phyloP scores from a whole-genome alignment of 2,329 filamentous ascomycete genomes.

The Coniochaeta sp. region DNA sequence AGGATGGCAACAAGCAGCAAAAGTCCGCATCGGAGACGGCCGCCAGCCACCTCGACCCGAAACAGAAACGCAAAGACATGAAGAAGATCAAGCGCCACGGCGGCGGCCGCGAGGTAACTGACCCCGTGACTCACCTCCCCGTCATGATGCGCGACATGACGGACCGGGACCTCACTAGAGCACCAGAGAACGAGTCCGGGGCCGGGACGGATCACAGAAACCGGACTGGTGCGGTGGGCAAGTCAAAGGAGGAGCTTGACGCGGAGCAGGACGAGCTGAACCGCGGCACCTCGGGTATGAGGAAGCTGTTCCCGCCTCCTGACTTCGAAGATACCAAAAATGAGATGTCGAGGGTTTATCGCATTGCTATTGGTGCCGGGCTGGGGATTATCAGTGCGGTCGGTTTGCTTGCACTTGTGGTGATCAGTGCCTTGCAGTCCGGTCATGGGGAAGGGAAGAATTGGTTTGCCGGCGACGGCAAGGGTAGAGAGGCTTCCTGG shows the following conservation, averaged over 20 bases:
- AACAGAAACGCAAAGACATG: slow-evolving; percentile 39
- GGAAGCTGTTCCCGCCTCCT: slow-evolving; percentile 39
- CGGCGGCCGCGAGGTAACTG: slow-evolving; percentile 58
- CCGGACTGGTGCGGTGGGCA: slow-evolving; percentile 30
- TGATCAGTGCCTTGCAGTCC: slow-evolving; percentile 9
- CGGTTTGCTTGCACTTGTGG: slow-evolving; percentile 17
- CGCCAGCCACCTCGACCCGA: slow-evolving; percentile 32
- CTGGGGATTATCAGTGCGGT: slow-evolving; percentile 25
- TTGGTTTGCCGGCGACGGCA: neutral
- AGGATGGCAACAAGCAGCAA: slow-evolving; percentile 15
- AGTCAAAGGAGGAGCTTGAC: slow-evolving; percentile 30
- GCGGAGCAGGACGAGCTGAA: slow-evolving; percentile 28
- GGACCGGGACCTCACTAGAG: slow-evolving; percentile 46
- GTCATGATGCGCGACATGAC: slow-evolving; percentile 64
- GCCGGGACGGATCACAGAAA: slow-evolving; percentile 28
- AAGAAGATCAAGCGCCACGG: slow-evolving; percentile 36
- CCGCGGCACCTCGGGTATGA: slow-evolving; percentile 31
- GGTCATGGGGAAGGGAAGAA: neutral
- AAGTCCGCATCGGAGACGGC: slow-evolving; percentile 28
- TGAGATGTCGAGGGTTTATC: slow-evolving; percentile 22
- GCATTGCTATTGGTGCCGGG: slow-evolving; percentile 27
- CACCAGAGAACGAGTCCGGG: slow-evolving; percentile 26
- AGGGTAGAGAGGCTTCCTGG: neutral
- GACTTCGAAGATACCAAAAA: slow-evolving; percentile 34
- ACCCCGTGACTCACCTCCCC: slow-evolving; percentile 65